Base-by-base conservation (phyloP, 306 rosid genomes). In the Crataegus laevigata region DNA sequence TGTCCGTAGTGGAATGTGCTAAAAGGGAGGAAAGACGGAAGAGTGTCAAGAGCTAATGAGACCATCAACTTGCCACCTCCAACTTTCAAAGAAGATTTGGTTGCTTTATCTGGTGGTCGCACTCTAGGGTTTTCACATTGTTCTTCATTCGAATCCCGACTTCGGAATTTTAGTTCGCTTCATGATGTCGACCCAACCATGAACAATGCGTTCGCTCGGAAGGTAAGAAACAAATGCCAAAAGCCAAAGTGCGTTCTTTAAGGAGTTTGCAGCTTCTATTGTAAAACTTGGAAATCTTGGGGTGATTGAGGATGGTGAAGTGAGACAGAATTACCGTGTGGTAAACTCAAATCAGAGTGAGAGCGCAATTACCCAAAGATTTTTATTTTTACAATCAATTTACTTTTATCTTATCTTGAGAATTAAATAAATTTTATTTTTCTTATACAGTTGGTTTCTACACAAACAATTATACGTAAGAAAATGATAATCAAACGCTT, bases 11-110 rank as follows among this genome's bases (percentile, higher is more conserved):
- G 97, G 96, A 79, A 81, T 21, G 93, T 90, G n/a, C 79, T 78
- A 8, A 85, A 88, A 47, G 97, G 97, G 79, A 88, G 96, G 42
- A 92, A 92, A 87, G 96, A 88, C 75, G 92, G 97, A 79, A 87
- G 85, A 47, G 75, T 87, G 4, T 90, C 97, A 8, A 88, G 82
- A 61, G 96, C 89, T 55, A 78, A 84, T 3, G 93, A 90, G 38
- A 88, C 97, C 43, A 63, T 40, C 4, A 87, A 90, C 74, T 50
- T 92, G 51, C 97, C 96, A 14, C 85, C 89, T 4, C 93, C 91
- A 83, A 82, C 86, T 75, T 82, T 82, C 30, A 88, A 87, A 24
- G 73, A 85, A 47, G 96, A 92, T 22, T 18, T 92, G 83, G 93
- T 88, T 18, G 84, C 96, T 62, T 82, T 92, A 30, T 90, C 97